Conservation (phyloP, 176 grass and related monocot species). For the Phyllostachys edulis region DNA sequence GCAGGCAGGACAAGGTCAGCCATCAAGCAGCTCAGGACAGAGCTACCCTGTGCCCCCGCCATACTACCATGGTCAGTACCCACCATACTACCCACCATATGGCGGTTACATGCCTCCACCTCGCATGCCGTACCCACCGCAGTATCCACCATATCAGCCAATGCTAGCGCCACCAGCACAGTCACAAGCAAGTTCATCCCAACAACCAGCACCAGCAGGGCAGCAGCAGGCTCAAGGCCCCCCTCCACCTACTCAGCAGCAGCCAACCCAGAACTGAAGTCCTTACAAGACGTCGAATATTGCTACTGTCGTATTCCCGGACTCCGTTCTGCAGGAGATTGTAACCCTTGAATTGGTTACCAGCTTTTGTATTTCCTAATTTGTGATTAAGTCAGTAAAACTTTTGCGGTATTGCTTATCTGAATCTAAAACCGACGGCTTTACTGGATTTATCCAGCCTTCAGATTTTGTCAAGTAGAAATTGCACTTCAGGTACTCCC, state of each 20-base stretch:
- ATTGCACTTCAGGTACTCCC: no score
- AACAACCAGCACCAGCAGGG: constrained; percentile 21
- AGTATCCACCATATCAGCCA: constrained; percentile 65
- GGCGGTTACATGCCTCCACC: constrained; percentile 61
- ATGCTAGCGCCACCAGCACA: constrained; percentile 42
- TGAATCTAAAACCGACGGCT: background rate
- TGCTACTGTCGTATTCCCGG: background rate
- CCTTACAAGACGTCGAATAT: background rate
- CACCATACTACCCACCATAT: constrained; percentile 59
- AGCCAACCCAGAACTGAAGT: constrained; percentile 38
- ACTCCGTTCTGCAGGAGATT: background rate
- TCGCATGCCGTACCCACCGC: constrained; percentile 62
- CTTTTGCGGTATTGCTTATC: constrained; percentile 4
- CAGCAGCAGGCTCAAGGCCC: constrained; percentile 39
- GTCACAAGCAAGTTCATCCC: constrained; percentile 40
- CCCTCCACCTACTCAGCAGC: constrained; percentile 24
- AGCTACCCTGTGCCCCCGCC: constrained; percentile 46
- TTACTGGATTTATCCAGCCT: constrained; percentile 14
- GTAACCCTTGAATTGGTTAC: background rate
- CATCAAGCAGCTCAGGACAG: constrained; percentile 53
- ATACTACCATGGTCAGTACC: constrained; percentile 73
- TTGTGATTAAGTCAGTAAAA: constrained; percentile 35
- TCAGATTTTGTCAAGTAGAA: background rate
- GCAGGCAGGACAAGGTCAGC: constrained; percentile 46
- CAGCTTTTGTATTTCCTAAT: constrained; percentile 34